phyloP scores from a whole-genome alignment of 352 stramenopile genomes.

The Pythium utonaiense region DNA sequence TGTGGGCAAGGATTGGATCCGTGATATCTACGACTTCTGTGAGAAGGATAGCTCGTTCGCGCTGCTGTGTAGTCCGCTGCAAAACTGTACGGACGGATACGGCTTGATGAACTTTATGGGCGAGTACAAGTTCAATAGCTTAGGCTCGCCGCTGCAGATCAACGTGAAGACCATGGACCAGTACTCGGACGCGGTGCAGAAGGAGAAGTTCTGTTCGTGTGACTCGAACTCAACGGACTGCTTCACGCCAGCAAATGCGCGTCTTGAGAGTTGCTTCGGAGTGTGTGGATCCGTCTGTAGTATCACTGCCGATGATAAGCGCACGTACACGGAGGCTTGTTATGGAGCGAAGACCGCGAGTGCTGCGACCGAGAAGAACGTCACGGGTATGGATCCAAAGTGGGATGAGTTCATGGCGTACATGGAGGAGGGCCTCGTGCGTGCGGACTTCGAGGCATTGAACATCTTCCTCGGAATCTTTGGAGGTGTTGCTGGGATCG shows the following conservation, averaged over 20 bases:
- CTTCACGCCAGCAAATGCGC: conserved; percentile 44
- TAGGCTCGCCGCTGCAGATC: conserved; percentile 64
- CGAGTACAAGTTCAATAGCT: conserved; percentile 57
- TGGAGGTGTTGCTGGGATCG: conserved; percentile 34
- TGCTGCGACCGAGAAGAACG: neutral
- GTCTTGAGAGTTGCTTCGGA: conserved; percentile 47
- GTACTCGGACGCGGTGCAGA: conserved; percentile 29
- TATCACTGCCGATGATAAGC: conserved; percentile 31
- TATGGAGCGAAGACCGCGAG: conserved; percentile 23
- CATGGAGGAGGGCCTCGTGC: conserved; percentile 37
- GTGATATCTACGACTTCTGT: conserved; percentile 75
- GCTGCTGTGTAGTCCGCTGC: conserved; percentile 36
- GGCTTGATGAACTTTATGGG: conserved; percentile 58
- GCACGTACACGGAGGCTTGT: conserved; percentile 38
- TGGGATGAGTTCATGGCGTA: conserved; percentile 37
- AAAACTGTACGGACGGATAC: conserved; percentile 60
- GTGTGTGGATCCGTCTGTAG: conserved; percentile 60
- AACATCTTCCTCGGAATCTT: conserved; percentile 59
- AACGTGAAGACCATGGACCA: conserved; percentile 70
- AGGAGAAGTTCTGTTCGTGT: conserved; percentile 52
- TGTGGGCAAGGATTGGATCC: conserved; percentile 56
- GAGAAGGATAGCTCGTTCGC: conserved; percentile 47
- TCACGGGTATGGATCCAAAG: conserved; percentile 20
- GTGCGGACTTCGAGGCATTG: conserved; percentile 37
- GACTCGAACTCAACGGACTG: conserved; percentile 34